Base-by-base conservation (phyloP, 306 rosid species). In the Albizia julibrissin region DNA sequence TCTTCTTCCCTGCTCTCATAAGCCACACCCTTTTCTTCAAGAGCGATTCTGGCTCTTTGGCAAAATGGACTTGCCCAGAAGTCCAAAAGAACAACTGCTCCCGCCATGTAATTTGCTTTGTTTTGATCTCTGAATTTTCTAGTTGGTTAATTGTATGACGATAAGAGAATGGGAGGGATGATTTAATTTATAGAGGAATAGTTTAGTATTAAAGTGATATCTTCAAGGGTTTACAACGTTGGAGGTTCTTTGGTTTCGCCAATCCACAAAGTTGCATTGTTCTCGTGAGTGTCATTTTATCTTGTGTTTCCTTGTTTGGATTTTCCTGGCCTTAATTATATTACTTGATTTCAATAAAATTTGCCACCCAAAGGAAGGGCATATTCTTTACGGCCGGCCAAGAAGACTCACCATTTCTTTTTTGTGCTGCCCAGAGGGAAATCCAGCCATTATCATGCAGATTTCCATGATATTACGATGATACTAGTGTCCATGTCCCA, bases 1-100 rank as follows among this genome's bases (percentile, higher is more conserved):
- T 92, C 96, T 37, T 37, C 40, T 66, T 87, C 90, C 27, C 78
- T 80, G 4, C 0, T 21, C 56, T 80, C 91, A 46, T 84, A 54
- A 0, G 29, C 14, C 56, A 91, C 81, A 1, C 92, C 88, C 62
- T 92, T 94, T 52, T 94, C 98, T 31, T 83, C 84, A 67, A 92
- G 66, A 29, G 96, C 88, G 47, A 90, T 82, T 40, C 83, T 92
- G 3, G 83, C 98, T 85, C 97, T 87, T 31, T 27, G 58, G 62
- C 91, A 84, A 39, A 80, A 90, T 0, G 93, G 91, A 47, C 93
- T 90, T 1, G 56, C 82, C 84, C 81, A 80, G 8, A 79, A 88
- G 29, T 77, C 87, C 81, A 90, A 76, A 73, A 88, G 31, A 39
- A 78, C 31, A 13, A 84, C 81, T 16, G 34, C 86, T 27, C 67